These are phyloP conservation scores for Backusella liffmaniae DNA, from an alignment of 192 early-diverging fungal species.

Conservation along the genomic window DNA sequence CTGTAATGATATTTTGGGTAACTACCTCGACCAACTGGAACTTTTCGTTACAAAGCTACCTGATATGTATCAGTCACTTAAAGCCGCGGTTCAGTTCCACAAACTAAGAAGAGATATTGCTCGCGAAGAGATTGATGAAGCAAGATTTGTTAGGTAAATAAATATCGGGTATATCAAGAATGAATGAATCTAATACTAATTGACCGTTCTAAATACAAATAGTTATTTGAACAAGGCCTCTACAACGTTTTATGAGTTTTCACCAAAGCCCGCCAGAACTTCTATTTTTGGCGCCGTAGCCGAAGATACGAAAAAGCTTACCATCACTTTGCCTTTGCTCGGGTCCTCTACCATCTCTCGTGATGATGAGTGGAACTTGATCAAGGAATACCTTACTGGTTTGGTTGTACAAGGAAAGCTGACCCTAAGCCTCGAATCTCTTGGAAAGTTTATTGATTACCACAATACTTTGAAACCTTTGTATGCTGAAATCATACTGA, in stretches of 20 bases:
- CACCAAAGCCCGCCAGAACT: not conserved
- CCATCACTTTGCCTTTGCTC: slow-evolving; percentile 7
- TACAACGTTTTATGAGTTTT: not conserved
- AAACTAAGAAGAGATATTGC: slow-evolving; percentile 15
- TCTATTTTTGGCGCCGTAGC: not conserved
- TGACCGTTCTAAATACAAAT: not conserved
- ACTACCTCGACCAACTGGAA: not conserved
- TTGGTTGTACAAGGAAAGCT: slow-evolving; percentile 10
- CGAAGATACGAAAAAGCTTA: not conserved
- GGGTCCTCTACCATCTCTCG: not conserved
- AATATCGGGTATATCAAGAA: not conserved
- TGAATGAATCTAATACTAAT: not conserved
- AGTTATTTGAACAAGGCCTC: not conserved
- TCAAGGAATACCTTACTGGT: slow-evolving; percentile 10
- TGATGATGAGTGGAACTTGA: not conserved
- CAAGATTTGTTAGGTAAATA: slow-evolving; percentile 11
- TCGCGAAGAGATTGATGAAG: slow-evolving; percentile 7
- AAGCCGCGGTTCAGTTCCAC: slow-evolving; percentile 1
- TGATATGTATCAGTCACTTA: not conserved
- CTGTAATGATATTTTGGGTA: not conserved
- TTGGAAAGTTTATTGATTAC: slow-evolving; percentile 9
- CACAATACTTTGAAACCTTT: slow-evolving; percentile 7
- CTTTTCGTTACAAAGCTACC: slow-evolving; percentile 4
- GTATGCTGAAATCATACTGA: slow-evolving; percentile 12
- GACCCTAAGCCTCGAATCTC: not conserved